Base-by-base conservation (phyloP, 495 filamentous ascomycete species). In the Tuber brumale region DNA sequence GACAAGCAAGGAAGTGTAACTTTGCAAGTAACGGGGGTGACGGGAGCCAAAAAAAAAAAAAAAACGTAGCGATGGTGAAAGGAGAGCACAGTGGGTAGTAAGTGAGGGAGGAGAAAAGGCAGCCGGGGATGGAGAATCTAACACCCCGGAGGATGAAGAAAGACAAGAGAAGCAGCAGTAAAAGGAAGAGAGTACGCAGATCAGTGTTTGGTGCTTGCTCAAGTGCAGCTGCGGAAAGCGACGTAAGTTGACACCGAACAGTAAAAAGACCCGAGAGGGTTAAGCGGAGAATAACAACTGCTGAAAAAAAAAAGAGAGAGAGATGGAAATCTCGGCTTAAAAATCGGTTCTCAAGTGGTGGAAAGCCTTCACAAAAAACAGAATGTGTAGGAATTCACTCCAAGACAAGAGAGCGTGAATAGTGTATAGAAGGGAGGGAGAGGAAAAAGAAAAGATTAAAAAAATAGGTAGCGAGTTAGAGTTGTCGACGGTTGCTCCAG, bases 1-100 rank as follows among this genome's bases (percentile, higher is more conserved):
- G 57, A 66, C 57, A 66, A 31, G 57, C 31, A 66, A 31, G 57
- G 57, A 66, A 66, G 57, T 66, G 57, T 66, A 66, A 66, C 57
- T 66, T 35, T 66, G 57, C 57, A 31, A 35, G 57, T 66, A 66
- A 66, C 57, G 57, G 57, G 57, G 57, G 57, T 35, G 57, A 66
- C 57, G 57, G 27, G 57, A 18, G 57, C 31, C 57, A 35, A 66
- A 35, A 66, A 66, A 66, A 35, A 57, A 57, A 57, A 27, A 7
- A 8, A 42, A 6, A 3, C 16, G 57, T 35, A 66, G 57, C 57
- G 27, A 66, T 16, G 57, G 57, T 16, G 57, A 66, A 66, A 66
- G 57, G 27, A 12, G 57, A 66, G 57, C 27, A 66, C 18, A 35
- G 27, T 6, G 57, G 12, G 6, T 66, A 14, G 31, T 31, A 35